These are phyloP conservation scores for Lagenidium giganteum DNA, from an alignment of 352 stramenopile species.

Conservation along the genomic window DNA sequence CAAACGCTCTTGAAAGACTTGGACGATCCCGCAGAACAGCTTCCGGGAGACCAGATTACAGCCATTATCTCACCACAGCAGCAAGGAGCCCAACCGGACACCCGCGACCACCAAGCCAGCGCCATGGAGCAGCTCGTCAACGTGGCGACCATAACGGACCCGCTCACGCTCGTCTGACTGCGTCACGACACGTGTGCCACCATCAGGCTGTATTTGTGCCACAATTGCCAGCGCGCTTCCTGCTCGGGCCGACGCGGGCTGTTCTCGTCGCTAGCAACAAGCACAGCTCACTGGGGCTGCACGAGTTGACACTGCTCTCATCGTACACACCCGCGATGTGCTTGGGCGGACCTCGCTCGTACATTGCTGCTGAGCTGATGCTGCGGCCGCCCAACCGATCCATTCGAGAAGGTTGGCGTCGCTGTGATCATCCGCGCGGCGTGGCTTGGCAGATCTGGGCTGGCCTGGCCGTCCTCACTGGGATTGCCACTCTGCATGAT, in stretches of 20 bases:
- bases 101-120: no score
- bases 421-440: no score
- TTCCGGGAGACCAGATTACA: no score
- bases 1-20: neutral
- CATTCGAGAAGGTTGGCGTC: no score
- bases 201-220: neutral
- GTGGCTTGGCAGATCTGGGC: no score
- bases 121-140: neutral
- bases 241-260: neutral
- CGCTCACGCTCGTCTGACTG: neutral
- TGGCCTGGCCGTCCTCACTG: no score
- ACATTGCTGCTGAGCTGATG: no score
- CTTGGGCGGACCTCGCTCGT: slow-evolving; percentile 2
- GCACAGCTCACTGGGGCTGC: slow-evolving; percentile 6
- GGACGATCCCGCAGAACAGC: no score
- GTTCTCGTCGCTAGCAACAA: neutral
- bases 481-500: no score
- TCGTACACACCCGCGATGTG: slow-evolving; percentile 18
- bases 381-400: no score
- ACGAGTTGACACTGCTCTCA: no score
- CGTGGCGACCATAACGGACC: neutral
- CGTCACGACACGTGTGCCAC: neutral
- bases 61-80: neutral
- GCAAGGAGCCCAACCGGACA: neutral
- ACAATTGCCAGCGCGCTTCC: neutral